Conservation (phyloP, 2,329 filamentous ascomycete genomes). For the Xylaria sp. region DNA sequence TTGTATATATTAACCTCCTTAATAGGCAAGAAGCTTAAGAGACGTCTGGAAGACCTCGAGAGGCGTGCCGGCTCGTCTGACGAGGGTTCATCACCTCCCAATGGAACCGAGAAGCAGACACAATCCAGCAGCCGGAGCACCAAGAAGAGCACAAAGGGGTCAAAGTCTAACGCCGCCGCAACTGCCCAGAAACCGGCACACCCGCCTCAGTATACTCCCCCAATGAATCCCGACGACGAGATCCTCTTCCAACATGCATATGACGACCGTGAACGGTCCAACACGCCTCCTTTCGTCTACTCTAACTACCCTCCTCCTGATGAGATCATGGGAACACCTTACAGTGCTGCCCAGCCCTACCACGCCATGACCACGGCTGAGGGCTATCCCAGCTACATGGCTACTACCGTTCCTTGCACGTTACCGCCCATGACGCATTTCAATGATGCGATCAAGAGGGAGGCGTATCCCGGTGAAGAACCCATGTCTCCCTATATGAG, state of each 20-base stretch:
- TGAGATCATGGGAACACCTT: constrained; percentile 69
- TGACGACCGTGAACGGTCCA: constrained; percentile 75
- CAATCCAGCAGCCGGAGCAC: constrained; percentile 50
- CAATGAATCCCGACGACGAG: constrained; percentile 71
- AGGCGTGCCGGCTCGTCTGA: constrained; percentile 74
- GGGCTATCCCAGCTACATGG: constrained; percentile 67
- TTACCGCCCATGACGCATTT: constrained; percentile 74
- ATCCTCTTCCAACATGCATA: constrained; percentile 70
- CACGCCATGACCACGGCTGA: constrained; percentile 63
- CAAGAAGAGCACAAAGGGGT: constrained; percentile 60
- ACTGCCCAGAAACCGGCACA: constrained; percentile 54
- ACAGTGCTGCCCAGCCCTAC: constrained; percentile 65
- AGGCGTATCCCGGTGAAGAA: constrained; percentile 67
- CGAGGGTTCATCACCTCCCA: constrained; percentile 47
- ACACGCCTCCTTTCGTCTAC: constrained; percentile 77
- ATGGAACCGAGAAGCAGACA: constrained; percentile 55
- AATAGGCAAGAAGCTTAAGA: constrained; percentile 91
- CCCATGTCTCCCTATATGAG: constrained; percentile 73
- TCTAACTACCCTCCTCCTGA: constrained; percentile 75
- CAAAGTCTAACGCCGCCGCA: constrained; percentile 46
- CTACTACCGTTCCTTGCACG: constrained; percentile 66
- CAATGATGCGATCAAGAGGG: constrained; percentile 74
- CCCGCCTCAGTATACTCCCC: constrained; percentile 70
- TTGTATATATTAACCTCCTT: constrained; percentile 34
- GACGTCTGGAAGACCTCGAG: constrained; percentile 86